Evolutionary conservation across 805 yeast species (phyloP).

Genomic region (Candida schatavii): DNA sequence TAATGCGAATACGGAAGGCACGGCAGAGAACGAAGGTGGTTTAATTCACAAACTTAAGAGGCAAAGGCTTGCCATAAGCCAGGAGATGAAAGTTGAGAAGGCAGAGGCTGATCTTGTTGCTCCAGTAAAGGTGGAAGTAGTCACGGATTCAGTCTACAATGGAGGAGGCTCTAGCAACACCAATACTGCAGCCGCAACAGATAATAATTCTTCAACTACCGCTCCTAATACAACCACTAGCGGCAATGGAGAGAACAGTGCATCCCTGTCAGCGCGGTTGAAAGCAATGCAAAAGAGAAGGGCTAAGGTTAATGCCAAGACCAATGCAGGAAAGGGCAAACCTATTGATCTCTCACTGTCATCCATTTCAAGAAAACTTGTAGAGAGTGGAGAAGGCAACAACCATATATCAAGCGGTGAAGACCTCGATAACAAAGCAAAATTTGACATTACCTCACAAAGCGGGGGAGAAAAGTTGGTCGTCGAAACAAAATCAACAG

Average conservation of each 20-base stretch:
- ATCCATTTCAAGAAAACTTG: conserved; percentile 57
- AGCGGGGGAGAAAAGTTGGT: conserved; percentile 79
- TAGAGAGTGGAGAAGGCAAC: conserved; percentile 32
- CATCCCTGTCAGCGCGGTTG: conserved; percentile 66
- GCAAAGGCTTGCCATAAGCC: conserved; percentile 2
- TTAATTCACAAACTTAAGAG: conserved; percentile 1
- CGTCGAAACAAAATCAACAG: conserved; percentile 71
- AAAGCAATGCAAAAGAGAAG: conserved; percentile 92
- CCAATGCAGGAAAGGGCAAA: conserved; percentile 39
- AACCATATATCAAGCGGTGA: conserved; percentile 29
- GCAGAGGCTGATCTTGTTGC: conserved; percentile 21
- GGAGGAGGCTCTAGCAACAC: conserved; percentile 15
- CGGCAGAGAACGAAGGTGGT: conserved; percentile 8
- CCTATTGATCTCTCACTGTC: conserved; percentile 72
- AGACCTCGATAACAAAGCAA: conserved; percentile 30
- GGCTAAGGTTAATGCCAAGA: conserved; percentile 69
- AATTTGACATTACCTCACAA: conserved; percentile 69
- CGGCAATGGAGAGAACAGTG: conserved; percentile 13
- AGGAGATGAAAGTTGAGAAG: conserved; percentile 3
- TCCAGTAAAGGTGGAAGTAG: conserved; percentile 9
- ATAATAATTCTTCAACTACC: conserved; percentile 10
- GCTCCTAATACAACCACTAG: conserved; percentile 12
- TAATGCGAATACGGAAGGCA: conserved; percentile 9
- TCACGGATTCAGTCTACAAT: conserved; percentile 7
- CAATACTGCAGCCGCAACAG: conserved; percentile 13